Evolutionary conservation across 2,329 filamentous ascomycete genomes (phyloP), one percentile per base, ranked within the genome.

Genomic region (Purpureocillium lavendulum): DNA sequence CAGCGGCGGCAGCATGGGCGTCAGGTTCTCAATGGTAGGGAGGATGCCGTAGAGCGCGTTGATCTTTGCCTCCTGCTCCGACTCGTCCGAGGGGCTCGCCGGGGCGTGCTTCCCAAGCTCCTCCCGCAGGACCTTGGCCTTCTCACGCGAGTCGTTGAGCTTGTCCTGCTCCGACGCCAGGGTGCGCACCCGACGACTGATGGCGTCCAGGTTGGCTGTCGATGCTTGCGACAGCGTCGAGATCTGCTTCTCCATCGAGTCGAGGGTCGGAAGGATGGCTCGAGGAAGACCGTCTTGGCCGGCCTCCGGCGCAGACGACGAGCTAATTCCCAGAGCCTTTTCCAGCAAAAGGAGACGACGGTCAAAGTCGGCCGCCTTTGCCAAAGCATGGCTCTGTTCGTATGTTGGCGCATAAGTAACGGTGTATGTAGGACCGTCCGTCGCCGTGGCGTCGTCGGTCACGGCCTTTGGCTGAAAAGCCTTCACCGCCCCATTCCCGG

Each of bases 11-110:
- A 98, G 72, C 14, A 95, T 71, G 1, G 92, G 92, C 6, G 87
- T 75, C 7, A 98, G 71, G 41, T 75, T 84, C 61, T 95, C 88
- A 42, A 98, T 92, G 0, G 87, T 92, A 2, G 88, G 83, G 13
- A 98, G 68, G 3, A 87, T 86, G 1, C 85, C 84, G 61, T 96
- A 96, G 5, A 98, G 75, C 2, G 89, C 86, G 48, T 94, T 92
- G 58, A 98, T 84, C 59, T 95, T 95, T 39, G 85, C 74, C 31
- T 80, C 74, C 51, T 94, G 84, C 51, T 94, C 87, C 8, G 72
- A 66, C 46, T 82, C 70, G 41, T 75, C 59, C 8, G 54, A 52
- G 15, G 69, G 64, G 4, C 64, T 54, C 2, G 62, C 50, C 4
- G 65, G 57, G 8, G 58, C 66, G 14, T 69, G 67, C 24, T 66